Conservation (phyloP, 2,329 filamentous ascomycete species). For the Aspergillus pseudotamarii region DNA sequence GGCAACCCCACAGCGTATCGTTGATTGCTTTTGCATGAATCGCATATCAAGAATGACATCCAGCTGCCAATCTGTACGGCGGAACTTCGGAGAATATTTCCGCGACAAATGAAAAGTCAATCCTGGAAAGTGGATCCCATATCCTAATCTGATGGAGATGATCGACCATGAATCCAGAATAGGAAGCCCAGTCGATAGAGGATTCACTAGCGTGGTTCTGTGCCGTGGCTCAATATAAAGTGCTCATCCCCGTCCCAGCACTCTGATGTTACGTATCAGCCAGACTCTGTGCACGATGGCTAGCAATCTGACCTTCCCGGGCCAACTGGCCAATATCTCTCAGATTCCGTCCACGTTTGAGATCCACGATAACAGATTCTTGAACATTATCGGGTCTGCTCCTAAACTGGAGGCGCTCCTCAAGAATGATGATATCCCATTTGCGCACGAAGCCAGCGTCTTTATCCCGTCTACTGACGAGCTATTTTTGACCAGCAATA, state of each 20-base stretch:
- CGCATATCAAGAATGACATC: neutral
- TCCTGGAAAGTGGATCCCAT: neutral
- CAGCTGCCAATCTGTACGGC: neutral
- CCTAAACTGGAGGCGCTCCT: conserved; percentile 43
- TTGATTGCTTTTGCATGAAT: neutral
- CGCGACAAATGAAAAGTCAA: neutral
- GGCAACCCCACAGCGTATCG: neutral
- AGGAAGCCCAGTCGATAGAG: neutral
- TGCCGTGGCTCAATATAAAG: neutral
- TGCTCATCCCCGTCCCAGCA: neutral
- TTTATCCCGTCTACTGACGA: conserved; percentile 38
- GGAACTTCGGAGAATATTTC: neutral
- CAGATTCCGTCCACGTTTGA: conserved; percentile 8
- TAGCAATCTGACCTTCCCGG: neutral
- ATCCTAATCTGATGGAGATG: neutral
- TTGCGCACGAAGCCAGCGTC: conserved; percentile 54
- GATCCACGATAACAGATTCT: conserved; percentile 25
- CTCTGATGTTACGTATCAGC: neutral
- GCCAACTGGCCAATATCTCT: neutral
- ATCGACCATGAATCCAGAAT: neutral
- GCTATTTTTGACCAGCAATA: conserved; percentile 46
- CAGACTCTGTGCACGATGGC: neutral
- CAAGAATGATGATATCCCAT: conserved; percentile 46
- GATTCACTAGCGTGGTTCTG: neutral
- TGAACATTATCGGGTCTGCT: conserved; percentile 38